Evolutionary conservation across 73 alveolate genomes (phyloP), one percentile per base, ranked within the genome.

Genomic region (Symbiodinium natans): DNA sequence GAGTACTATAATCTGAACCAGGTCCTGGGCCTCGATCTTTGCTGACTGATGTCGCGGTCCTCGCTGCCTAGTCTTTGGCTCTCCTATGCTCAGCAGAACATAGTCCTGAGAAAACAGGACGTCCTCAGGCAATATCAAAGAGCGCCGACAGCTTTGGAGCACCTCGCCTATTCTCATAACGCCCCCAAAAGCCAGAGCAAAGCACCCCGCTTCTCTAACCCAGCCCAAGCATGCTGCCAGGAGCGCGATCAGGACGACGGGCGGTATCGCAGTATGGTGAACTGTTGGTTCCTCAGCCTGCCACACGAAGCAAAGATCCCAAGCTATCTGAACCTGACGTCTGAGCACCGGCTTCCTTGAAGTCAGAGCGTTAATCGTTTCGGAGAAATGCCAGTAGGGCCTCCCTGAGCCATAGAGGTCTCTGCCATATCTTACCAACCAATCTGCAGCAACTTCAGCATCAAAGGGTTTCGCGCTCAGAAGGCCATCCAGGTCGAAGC

Each of bases 321-420:
- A 86, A 3, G 68, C 83, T 0, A 85, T 71, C 2, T 43, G 83
- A 0, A 87, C 31, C n/a, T 54, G 43, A 0, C 85, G 29, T 9
- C 94, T 9, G 19, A 87, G 13, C 13, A 48, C 25, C 0, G 94
- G 94, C 46, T 46, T 33, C 46, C 29, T 0, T 0, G 84, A 38
- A 0, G 94, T 56, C 2, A 87, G 29, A 0, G 94, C 94, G 25
- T 87, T 87, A 1, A 87, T 36, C 15, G 94, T 87, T 46, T 87
- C 94, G 0, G 94, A 56, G 1, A 21, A 85, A 11, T 39, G 52
- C 19, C 46, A 38, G 38, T 46, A 85, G 33, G 93, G 38, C 52
- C 39, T 4, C 6, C 93, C 93, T 0, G 93, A 29, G n/a, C 63
- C 48, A 31, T 85, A 85, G 1, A 85, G n/a, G 11, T 85, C 93